Evolutionary conservation across 805 yeast species (phyloP), one percentile per base, ranked within the genome.

Genomic region (Candida suzukii): DNA sequence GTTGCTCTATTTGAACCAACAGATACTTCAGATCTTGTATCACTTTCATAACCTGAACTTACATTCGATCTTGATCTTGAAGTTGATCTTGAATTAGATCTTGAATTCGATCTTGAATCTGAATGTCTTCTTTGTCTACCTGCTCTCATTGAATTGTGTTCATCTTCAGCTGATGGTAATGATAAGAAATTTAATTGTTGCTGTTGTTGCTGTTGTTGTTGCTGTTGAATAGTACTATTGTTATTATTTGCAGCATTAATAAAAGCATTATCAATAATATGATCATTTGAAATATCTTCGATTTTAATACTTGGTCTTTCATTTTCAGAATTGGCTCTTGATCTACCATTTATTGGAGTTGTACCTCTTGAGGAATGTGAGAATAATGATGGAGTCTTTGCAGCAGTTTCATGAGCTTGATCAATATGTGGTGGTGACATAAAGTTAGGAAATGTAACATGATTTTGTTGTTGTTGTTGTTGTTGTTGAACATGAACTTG

Each of bases 311-410:
- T 35, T 24, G 40, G 35, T 20, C 17, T 30, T 37, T 41, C 29
- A 21, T 31, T 46, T 7, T 48, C 48, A 28, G 64, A 57, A 19
- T 54, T 54, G 0, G 64, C 52, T 38, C 69, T 48, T 3, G 66
- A 52, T 33, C 66, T 55, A 9, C 35, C 35, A 11, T 44, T 46
- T 10, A 39, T 41, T 2, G 68, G 68, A 0, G 73, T 58, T 34
- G 68, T 63, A 37, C 49, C 46, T 30, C 56, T 51, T 6, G 70
- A 58, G 1, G 82, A 72, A 44, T 73, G 68, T 38, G 76, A 69
- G 54, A 78, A 78, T 14, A 78, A 56, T 0, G 83, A 76, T 0
- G 82, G 82, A 0, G 81, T 76, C 32, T 59, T 63, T 4, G 70
- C 70, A 0, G 67, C 68, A 7, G 62, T 56, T 8, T 52, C 60